Conservation (phyloP, 192 early-diverging fungal genomes). For the Pecoramyces ruminantium region DNA sequence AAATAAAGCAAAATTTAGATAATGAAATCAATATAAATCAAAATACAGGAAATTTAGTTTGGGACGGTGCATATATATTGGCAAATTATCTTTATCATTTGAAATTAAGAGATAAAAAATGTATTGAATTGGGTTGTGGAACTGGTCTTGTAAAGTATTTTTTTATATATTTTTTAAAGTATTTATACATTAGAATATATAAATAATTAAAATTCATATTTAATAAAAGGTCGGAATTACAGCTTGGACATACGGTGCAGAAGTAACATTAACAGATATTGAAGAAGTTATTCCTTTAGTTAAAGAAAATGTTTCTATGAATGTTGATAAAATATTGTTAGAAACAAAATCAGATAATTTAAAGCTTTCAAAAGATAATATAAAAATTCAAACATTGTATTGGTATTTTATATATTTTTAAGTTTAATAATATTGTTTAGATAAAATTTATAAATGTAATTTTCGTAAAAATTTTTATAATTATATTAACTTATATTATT, state of each 20-base stretch:
- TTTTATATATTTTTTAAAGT: not conserved
- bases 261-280: not conserved
- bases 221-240: not conserved
- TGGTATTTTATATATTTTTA: not conserved
- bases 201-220: no score
- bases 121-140: not conserved
- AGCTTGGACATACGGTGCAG: not conserved
- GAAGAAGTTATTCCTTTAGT: not conserved
- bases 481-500: no score
- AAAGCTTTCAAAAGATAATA: not conserved
- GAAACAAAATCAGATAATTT: not conserved
- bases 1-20: not conserved
- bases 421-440: no score
- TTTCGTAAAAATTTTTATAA: no score
- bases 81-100: not conserved
- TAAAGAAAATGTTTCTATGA: not conserved
- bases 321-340: not conserved
- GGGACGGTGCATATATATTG: not conserved
- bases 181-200: no score
- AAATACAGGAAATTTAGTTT: not conserved
- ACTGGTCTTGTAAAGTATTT: not conserved
- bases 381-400: not conserved
- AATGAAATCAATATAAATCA: not conserved
- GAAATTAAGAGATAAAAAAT: not conserved
- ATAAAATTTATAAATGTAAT: no score